phyloP scores from a whole-genome alignment of 208 protist genomes.

The Strigomonas galati region DNA sequence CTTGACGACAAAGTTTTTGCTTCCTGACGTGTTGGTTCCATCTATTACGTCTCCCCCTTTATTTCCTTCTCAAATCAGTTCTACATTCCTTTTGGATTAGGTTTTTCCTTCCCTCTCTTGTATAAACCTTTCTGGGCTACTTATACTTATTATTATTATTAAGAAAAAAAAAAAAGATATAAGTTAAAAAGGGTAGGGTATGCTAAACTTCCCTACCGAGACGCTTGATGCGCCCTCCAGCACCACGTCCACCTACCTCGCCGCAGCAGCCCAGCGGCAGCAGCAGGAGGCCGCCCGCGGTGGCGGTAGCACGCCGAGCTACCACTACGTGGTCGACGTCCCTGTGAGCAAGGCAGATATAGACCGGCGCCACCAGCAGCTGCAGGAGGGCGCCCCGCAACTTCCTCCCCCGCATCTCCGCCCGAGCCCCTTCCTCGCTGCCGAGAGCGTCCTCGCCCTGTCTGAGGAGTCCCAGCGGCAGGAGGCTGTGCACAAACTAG shows the following conservation, averaged over 20 bases:
- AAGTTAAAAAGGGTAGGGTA: not conserved
- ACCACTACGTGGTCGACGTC: constrained; percentile 64
- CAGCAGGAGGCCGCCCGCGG: constrained; percentile 15
- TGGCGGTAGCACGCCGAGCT: constrained; percentile 7
- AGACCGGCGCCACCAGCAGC: constrained; percentile 2
- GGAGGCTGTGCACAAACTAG: constrained; percentile 28
- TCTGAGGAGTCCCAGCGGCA: not conserved
- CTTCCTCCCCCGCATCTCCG: not conserved
- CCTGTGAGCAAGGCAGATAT: constrained; percentile 66
- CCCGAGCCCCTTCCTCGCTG: not conserved
- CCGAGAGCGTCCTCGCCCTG: not conserved
- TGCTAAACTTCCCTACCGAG: constrained; percentile 1
- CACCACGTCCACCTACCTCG: not conserved
- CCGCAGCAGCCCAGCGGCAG: constrained; percentile 19
- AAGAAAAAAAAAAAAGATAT: not conserved
- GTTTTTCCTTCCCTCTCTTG: constrained; percentile 17
- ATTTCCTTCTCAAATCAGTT: not conserved
- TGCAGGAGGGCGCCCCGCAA: not conserved
- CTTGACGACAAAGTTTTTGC: too few species aligned
- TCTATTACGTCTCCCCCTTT: not conserved
- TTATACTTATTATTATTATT: constrained; percentile 5
- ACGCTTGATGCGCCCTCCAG: not conserved
- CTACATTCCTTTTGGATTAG: not conserved
- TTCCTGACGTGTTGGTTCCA: too few species aligned
- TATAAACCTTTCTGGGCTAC: not conserved